A percentile compares a stretch with the other conserved stretches of the same genome.
These are phyloP conservation scores for Shiraia sp. DNA, from an alignment of 2,329 filamentous ascomycete genomes.

Conservation along the genomic window DNA sequence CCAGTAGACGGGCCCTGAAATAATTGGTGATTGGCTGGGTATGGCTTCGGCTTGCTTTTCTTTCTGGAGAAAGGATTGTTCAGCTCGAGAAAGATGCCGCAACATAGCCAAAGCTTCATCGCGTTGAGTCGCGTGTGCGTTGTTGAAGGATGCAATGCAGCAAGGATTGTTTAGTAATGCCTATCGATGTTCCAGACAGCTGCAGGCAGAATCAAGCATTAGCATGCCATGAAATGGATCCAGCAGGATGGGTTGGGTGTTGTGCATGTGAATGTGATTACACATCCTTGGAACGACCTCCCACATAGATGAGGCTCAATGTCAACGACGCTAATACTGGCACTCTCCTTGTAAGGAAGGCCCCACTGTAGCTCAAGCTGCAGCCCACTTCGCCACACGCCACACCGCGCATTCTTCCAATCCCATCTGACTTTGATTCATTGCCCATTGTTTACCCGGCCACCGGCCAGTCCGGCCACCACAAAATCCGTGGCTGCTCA, in stretches of 20 bases:
- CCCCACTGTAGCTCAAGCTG: constrained; percentile 28
- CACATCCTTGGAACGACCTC: too few relatives aligned
- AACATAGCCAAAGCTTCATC: constrained; percentile 26
- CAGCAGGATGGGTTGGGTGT: too few relatives aligned
- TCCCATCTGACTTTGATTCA: constrained; percentile 10
- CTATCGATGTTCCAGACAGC: too few relatives aligned
- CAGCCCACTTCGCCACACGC: constrained; percentile 25
- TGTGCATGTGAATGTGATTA: too few relatives aligned
- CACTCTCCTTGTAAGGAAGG: constrained; percentile 13
- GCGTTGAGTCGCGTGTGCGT: not conserved
- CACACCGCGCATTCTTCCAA: constrained; percentile 19
- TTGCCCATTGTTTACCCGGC: constrained; percentile 12
- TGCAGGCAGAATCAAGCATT: too few relatives aligned
- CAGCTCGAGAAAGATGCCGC: constrained; percentile 21
- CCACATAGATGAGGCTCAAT: not conserved
- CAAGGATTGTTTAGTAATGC: not conserved
- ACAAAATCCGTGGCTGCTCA: constrained; percentile 10
- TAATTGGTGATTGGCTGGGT: constrained; percentile 16
- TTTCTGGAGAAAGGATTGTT: constrained; percentile 18
- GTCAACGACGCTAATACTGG: constrained; percentile 1
- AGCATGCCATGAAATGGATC: too few relatives aligned
- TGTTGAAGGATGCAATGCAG: not conserved
- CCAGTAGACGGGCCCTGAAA: constrained; percentile 11
- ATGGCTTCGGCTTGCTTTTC: constrained; percentile 8
- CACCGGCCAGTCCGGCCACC: constrained; percentile 2